These are phyloP conservation scores for Hydnomerulius pinastri DNA, from an alignment of 768 basidiomycete genomes.

Conservation along the genomic window DNA sequence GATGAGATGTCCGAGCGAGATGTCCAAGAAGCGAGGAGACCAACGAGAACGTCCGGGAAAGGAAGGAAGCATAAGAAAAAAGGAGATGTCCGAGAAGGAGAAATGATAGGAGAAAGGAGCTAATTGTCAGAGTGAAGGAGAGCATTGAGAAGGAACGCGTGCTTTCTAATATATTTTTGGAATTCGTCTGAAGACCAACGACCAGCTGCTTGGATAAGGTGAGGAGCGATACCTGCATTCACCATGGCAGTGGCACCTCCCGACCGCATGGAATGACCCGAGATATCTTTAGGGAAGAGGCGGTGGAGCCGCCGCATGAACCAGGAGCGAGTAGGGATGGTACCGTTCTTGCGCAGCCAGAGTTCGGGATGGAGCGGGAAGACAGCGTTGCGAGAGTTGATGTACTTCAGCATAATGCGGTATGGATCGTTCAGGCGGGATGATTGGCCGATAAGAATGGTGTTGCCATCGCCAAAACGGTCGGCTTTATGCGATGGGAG, in stretches of 20 bases:
- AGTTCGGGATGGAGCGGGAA: constrained; percentile 33
- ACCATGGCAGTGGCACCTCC: constrained; percentile 23
- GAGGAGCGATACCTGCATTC: constrained; percentile 5
- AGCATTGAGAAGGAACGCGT: too few relatives aligned
- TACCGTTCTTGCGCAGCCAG: constrained; percentile 33
- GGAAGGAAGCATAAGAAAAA: too few relatives aligned
- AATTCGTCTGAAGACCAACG: constrained; percentile 20
- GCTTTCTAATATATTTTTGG: constrained; percentile 10
- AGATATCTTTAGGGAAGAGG: constrained; percentile 25
- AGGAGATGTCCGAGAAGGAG: too few relatives aligned
- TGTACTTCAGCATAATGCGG: constrained; percentile 20
- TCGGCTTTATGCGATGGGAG: constrained; percentile 44
- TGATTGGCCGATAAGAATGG: neutral
- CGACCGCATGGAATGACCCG: constrained; percentile 37
- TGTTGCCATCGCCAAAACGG: constrained; percentile 20
- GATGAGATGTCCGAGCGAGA: too few relatives aligned
- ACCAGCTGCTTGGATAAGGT: constrained; percentile 15
- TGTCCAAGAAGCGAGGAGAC: too few relatives aligned
- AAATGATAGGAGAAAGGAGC: too few relatives aligned
- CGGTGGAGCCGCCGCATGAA: constrained; percentile 31
- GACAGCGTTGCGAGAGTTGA: constrained; percentile 24
- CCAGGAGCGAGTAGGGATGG: constrained; percentile 36
- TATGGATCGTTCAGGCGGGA: constrained; percentile 1
- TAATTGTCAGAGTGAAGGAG: too few relatives aligned
- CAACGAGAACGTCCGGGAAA: too few relatives aligned